phyloP scores from a whole-genome alignment of 371 early-diverging fungal species.

The Dentiscutata heterogama region DNA sequence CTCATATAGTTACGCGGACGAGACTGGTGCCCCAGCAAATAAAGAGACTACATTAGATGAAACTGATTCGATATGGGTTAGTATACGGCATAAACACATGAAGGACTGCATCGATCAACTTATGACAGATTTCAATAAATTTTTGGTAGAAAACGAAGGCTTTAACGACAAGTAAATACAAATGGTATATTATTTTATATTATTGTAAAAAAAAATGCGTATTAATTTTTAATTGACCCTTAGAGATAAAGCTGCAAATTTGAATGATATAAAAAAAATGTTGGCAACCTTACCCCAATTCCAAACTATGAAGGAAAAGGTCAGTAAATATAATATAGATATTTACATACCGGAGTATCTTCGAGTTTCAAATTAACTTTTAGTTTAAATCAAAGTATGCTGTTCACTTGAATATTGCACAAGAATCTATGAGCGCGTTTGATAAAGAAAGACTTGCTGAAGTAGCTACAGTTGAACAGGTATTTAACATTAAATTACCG shows the following conservation, averaged over 20 bases:
- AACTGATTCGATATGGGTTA: constrained; percentile 78
- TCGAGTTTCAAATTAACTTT: too few species aligned
- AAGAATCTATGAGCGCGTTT: constrained; percentile 87
- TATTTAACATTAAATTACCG: constrained; percentile 43
- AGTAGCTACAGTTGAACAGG: constrained; percentile 86
- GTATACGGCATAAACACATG: constrained; percentile 93
- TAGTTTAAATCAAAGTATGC: constrained; percentile 72
- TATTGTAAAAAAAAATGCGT: not conserved
- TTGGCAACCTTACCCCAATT: constrained; percentile 92
- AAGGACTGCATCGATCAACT: constrained; percentile 89
- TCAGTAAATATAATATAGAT: constrained; percentile 39
- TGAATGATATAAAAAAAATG: constrained; percentile 91
- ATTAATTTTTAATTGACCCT: not conserved
- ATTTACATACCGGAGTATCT: not conserved
- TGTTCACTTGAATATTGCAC: constrained; percentile 91
- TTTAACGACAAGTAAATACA: constrained; percentile 58
- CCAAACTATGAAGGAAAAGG: constrained; percentile 89
- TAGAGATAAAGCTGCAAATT: constrained; percentile 67
- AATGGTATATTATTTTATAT: constrained; percentile 30
- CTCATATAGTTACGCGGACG: constrained; percentile 63
- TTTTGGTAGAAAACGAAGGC: constrained; percentile 70
- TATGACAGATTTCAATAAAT: constrained; percentile 81
- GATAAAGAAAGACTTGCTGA: constrained; percentile 75
- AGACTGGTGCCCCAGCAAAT: constrained; percentile 61
- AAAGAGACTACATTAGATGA: constrained; percentile 75